A percentile compares a stretch with the other conserved stretches of the same genome.
Conservation (phyloP, 2,329 filamentous ascomycete species). For the Epichloe sp. region DNA sequence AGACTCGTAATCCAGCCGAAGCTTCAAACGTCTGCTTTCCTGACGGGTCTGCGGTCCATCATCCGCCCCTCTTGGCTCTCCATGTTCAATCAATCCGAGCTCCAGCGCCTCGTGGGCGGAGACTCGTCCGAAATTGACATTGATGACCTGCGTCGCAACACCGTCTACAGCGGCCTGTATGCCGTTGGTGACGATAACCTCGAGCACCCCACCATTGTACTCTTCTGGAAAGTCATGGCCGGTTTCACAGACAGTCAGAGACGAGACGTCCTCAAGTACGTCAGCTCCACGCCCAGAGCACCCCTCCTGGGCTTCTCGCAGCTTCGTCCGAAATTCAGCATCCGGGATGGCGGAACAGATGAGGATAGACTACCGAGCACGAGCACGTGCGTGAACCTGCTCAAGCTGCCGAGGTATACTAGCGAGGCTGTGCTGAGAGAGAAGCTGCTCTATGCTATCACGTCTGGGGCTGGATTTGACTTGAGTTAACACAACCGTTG, state of each 20-base stretch:
- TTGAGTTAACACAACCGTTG: constrained; percentile 35
- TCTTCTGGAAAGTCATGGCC: constrained; percentile 88
- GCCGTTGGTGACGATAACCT: constrained; percentile 73
- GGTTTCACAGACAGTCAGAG: constrained; percentile 63
- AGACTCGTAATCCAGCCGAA: constrained; percentile 69
- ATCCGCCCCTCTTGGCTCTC: constrained; percentile 87
- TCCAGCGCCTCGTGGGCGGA: constrained; percentile 86
- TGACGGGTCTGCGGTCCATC: constrained; percentile 73
- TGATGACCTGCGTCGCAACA: constrained; percentile 72
- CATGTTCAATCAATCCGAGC: constrained; percentile 96
- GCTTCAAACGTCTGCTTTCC: constrained; percentile 74
- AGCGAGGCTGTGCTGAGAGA: constrained; percentile 51
- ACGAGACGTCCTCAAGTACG: constrained; percentile 83
- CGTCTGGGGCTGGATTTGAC: constrained; percentile 87
- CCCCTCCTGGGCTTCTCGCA: constrained; percentile 82
- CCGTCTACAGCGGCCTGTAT: constrained; percentile 78
- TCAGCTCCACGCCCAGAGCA: constrained; percentile 83
- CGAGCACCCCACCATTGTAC: constrained; percentile 72
- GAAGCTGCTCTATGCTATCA: constrained; percentile 82
- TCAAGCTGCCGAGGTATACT: constrained; percentile 80
- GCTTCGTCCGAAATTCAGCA: constrained; percentile 75
- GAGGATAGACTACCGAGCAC: constrained; percentile 76
- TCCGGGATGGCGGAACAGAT: constrained; percentile 54
- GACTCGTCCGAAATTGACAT: constrained; percentile 78
- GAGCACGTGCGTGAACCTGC: constrained; percentile 87